phyloP scores from a whole-genome alignment of 2,329 filamentous ascomycete genomes.

The Alternaria tenuissima region DNA sequence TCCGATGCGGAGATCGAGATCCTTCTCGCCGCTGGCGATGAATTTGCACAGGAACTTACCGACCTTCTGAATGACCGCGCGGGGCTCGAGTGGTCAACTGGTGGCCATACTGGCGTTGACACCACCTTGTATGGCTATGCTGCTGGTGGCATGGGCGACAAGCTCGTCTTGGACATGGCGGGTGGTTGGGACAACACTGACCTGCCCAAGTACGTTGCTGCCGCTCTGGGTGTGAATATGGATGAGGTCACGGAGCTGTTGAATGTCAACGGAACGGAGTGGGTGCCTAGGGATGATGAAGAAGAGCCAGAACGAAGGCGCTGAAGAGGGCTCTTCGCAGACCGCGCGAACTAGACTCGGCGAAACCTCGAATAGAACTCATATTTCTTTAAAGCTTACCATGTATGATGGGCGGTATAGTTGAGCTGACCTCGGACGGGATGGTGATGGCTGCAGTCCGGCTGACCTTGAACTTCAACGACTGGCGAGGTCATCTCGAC shows the following conservation, averaged over 20 bases:
- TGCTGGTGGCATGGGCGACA: constrained; percentile 23
- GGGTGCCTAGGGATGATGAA: constrained; percentile 16
- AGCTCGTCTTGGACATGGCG: constrained; percentile 31
- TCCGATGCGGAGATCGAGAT: too few relatives aligned
- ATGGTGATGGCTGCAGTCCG: neutral
- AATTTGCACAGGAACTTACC: constrained; percentile 4
- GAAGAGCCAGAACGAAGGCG: neutral
- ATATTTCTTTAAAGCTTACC: too few relatives aligned
- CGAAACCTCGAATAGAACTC: too few relatives aligned
- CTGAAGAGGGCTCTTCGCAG: neutral
- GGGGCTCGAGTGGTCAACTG: constrained; percentile 49
- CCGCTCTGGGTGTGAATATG: constrained; percentile 28
- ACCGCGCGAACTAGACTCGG: too few relatives aligned
- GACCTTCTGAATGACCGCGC: constrained; percentile 33
- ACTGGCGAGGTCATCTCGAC: neutral
- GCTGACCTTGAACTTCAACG: neutral
- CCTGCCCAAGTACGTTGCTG: constrained; percentile 31
- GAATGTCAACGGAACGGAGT: constrained; percentile 21
- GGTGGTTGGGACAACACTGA: constrained; percentile 36
- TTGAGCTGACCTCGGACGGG: neutral
- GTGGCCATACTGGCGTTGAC: constrained; percentile 51
- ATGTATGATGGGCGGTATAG: neutral
- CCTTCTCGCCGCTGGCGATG: too few relatives aligned
- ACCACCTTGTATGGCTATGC: constrained; percentile 51
- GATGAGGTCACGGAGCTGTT: constrained; percentile 29